Conservation (phyloP, 192 early-diverging fungal genomes). For the Podila minutissima region DNA sequence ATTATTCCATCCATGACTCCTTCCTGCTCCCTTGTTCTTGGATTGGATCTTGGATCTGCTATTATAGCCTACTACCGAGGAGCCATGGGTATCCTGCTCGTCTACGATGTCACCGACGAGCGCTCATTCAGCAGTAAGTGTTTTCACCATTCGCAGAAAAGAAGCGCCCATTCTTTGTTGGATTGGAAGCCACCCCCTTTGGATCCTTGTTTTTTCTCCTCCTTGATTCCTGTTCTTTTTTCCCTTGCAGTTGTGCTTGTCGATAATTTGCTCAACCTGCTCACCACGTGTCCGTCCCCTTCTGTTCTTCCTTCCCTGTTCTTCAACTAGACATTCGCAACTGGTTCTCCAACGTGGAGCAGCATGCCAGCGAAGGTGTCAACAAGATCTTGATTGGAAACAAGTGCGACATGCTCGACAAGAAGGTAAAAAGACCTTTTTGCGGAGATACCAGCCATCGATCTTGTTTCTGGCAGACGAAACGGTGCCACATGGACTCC, state of each 20-base stretch:
- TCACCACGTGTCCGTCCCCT: neutral
- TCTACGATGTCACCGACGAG: slow-evolving; percentile 99
- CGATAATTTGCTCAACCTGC: neutral
- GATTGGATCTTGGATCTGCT: neutral
- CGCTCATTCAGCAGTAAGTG: slow-evolving; percentile 93
- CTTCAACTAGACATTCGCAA: slow-evolving; percentile 89
- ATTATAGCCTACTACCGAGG: slow-evolving; percentile 96
- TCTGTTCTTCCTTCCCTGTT: neutral
- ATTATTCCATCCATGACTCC: neutral
- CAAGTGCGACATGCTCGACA: slow-evolving; percentile 98
- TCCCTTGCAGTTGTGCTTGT: neutral
- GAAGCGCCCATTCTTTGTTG: too few relatives aligned
- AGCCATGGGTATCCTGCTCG: slow-evolving; percentile 98
- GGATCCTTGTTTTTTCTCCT: neutral
- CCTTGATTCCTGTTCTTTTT: neutral
- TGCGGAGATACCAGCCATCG: neutral
- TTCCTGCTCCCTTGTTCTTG: neutral
- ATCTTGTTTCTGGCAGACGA: neutral
- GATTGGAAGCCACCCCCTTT: neutral
- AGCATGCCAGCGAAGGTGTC: slow-evolving; percentile 98
- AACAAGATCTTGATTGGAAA: slow-evolving; percentile 99
- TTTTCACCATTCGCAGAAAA: too few relatives aligned
- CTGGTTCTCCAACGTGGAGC: slow-evolving; percentile 99
- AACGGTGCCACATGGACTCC: neutral
- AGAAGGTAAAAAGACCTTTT: slow-evolving; percentile 68